These are phyloP conservation scores for Senna tora DNA, from an alignment of 306 rosid genomes.

Conservation along the genomic window DNA sequence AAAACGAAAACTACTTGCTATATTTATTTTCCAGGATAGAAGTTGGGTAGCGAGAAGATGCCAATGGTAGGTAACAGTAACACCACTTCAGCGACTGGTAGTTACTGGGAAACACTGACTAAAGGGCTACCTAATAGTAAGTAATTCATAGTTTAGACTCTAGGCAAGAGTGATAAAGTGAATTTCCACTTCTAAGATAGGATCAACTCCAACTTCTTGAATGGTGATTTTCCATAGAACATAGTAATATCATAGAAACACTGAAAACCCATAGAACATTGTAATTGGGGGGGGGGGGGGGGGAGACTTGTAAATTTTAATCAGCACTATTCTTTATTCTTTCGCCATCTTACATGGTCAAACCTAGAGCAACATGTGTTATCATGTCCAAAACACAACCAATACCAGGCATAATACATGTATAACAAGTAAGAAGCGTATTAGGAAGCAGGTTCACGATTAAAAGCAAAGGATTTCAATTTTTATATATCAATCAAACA, in stretches of 20 bases:
- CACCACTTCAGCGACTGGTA: not conserved
- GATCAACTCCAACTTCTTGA: not conserved
- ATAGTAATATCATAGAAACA: constrained; percentile 6
- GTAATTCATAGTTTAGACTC: not conserved
- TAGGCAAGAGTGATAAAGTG: not conserved
- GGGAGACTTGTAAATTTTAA: too few relatives aligned
- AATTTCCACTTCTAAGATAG: not conserved
- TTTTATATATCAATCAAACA: not conserved
- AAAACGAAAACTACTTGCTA: too few relatives aligned
- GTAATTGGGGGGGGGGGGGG: too few relatives aligned
- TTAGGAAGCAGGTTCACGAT: not conserved
- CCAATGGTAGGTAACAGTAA: not conserved
- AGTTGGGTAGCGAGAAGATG: not conserved
- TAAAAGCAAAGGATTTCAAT: not conserved
- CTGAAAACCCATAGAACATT: too few relatives aligned
- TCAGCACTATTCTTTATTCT: constrained; percentile 9
- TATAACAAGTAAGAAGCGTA: not conserved
- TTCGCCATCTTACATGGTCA: not conserved
- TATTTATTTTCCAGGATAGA: too few relatives aligned
- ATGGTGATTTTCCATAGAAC: not conserved
- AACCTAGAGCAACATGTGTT: not conserved
- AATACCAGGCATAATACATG: constrained; percentile 5
- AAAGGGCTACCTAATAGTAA: not conserved
- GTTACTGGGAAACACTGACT: not conserved
- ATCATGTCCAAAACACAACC: constrained; percentile 15